Percentiles rank a stretch among this genome's conserved stretches.
phyloP scores from a whole-genome alignment of 1,284 basidiomycete genomes.

The Inonotus hispidus region DNA sequence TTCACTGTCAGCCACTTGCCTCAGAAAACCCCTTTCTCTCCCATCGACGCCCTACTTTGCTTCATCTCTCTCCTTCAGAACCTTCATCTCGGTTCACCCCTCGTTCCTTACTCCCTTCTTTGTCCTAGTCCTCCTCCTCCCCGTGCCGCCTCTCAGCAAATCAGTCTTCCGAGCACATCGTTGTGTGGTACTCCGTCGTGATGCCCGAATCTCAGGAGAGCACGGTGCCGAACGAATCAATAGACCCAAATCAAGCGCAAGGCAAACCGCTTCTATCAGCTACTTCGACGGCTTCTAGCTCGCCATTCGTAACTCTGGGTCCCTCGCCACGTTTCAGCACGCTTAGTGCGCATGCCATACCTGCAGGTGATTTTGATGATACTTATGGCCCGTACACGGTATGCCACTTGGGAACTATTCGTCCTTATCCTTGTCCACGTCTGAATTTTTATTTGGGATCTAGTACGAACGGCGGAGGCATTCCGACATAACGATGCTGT shows the following conservation, averaged over 20 bases:
- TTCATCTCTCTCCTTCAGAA: too few relatives aligned
- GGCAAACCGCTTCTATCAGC: not conserved
- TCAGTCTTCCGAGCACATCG: not conserved
- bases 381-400: slow-evolving; percentile 27
- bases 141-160: not conserved
- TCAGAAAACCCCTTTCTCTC: not conserved
- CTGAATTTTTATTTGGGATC: not conserved
- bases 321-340: not conserved
- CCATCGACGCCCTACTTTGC: not conserved
- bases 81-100: not conserved
- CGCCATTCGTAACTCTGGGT: not conserved
- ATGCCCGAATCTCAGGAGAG: not conserved
- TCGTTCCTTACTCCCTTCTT: not conserved
- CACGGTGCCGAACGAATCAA: not conserved
- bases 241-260: not conserved
- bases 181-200: too few relatives aligned
- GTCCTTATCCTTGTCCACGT: not conserved
- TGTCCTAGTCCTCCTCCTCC: not conserved
- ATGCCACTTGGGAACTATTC: slow-evolving; percentile 12
- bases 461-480: slow-evolving; percentile 16
- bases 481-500: slow-evolving; percentile 7
- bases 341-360: not conserved
- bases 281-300: not conserved
- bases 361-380: not conserved
- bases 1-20: too few relatives aligned